Percentiles rank a stretch among this genome's conserved stretches.
Conservation (phyloP, 768 basidiomycete genomes). For the Cubamyces lactineus region DNA sequence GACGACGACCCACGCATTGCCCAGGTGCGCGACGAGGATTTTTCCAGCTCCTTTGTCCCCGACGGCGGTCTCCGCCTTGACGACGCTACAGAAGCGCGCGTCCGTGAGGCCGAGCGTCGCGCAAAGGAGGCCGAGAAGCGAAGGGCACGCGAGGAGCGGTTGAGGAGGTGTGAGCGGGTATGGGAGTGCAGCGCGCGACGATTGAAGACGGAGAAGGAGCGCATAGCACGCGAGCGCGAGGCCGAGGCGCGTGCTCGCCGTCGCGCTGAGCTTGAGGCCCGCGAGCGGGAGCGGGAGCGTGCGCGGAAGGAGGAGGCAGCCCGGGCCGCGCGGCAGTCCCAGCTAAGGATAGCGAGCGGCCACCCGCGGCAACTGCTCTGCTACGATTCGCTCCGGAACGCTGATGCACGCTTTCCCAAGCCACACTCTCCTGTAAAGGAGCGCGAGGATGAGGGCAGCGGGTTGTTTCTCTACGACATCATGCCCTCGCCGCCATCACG, state of each 20-base stretch:
- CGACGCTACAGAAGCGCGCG: constrained; percentile 45
- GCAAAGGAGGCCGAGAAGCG: constrained; percentile 39
- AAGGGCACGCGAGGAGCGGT: constrained; percentile 35
- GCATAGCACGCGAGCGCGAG: constrained; percentile 28
- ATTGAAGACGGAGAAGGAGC: constrained; percentile 30
- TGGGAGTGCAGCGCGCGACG: constrained; percentile 33
- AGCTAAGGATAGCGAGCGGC: constrained; percentile 23
- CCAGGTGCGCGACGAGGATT: constrained; percentile 55
- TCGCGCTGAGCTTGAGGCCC: constrained; percentile 27
- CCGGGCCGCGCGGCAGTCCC: constrained; percentile 23
- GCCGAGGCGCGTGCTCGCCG: constrained; percentile 26
- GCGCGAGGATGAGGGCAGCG: constrained; percentile 23
- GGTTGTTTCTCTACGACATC: constrained; percentile 39
- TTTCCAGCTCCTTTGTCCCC: constrained; percentile 43
- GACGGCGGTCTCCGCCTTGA: constrained; percentile 44
- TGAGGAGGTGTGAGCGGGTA: constrained; percentile 30
- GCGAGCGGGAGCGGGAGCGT: constrained; percentile 30
- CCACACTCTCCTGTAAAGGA: constrained; percentile 12
- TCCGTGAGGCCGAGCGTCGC: constrained; percentile 40
- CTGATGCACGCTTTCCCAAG: constrained; percentile 24
- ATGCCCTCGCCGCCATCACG: constrained; percentile 33
- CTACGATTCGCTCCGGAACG: constrained; percentile 28
- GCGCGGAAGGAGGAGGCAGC: constrained; percentile 28
- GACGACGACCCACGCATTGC: constrained; percentile 68
- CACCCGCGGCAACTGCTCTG: constrained; percentile 31